Evolutionary conservation across 805 yeast genomes (phyloP).

Genomic region (Lipomyces anomalus): DNA sequence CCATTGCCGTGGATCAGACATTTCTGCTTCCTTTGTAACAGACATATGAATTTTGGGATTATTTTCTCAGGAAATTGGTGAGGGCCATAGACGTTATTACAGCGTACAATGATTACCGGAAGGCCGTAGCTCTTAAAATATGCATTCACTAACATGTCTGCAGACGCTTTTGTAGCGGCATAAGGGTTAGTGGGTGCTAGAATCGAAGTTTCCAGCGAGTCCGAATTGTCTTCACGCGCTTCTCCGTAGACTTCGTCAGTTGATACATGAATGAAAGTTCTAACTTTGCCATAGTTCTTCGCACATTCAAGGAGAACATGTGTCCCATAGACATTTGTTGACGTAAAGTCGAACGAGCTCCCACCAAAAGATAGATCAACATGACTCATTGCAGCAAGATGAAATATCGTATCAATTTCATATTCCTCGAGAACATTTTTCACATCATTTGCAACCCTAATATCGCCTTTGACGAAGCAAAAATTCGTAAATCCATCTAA

Average conservation of each 20-base stretch:
- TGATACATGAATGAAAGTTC: constrained; percentile 43
- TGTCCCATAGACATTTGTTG: constrained; percentile 44
- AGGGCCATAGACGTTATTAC: constrained; percentile 52
- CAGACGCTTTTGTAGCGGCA: constrained; percentile 51
- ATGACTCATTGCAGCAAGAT: constrained; percentile 52
- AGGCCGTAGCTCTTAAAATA: constrained; percentile 41
- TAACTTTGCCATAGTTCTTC: constrained; percentile 26
- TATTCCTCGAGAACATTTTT: constrained; percentile 22
- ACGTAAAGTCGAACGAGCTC: constrained; percentile 41
- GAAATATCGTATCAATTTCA: constrained; percentile 37
- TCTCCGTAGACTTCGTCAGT: constrained; percentile 61
- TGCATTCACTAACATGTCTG: constrained; percentile 45
- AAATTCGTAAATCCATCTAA: constrained; percentile 28
- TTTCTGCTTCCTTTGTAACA: constrained; percentile 22
- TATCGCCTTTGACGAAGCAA: constrained; percentile 35
- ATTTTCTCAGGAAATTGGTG: constrained; percentile 52
- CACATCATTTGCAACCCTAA: constrained; percentile 31
- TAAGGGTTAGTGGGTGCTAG: constrained; percentile 54
- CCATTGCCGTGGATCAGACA: constrained; percentile 49
- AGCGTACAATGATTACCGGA: constrained; percentile 41
- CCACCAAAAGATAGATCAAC: constrained; percentile 47
- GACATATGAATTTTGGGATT: constrained; percentile 35
- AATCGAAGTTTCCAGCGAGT: constrained; percentile 33
- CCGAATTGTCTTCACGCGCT: constrained; percentile 27
- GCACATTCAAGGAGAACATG: constrained; percentile 44